A percentile compares a stretch with the other conserved stretches of the same genome.
phyloP scores from a whole-genome alignment of 2,329 filamentous ascomycete genomes.

The Colletotrichum truncatum region DNA sequence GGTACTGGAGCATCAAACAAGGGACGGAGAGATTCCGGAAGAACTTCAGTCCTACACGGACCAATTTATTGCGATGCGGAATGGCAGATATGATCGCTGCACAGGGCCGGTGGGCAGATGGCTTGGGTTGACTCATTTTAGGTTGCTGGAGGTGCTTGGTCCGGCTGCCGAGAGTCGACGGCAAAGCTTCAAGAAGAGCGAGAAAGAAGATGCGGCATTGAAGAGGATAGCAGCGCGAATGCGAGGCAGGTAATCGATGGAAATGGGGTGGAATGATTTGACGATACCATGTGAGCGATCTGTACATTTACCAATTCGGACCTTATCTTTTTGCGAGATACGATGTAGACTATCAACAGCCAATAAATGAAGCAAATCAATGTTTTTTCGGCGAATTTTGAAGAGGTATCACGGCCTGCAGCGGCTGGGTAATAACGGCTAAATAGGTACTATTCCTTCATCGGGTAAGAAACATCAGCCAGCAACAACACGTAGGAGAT shows the following conservation, averaged over 20 bases:
- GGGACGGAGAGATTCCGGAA: neutral
- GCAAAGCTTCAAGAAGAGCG: neutral
- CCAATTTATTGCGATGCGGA: neutral
- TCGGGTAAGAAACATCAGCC: too few relatives aligned
- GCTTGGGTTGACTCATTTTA: neutral
- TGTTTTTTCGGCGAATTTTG: too few relatives aligned
- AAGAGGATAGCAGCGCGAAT: neutral
- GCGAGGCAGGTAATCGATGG: neutral
- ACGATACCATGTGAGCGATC: neutral
- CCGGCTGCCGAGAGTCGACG: conserved; percentile 5
- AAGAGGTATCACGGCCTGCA: too few relatives aligned
- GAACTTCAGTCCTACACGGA: neutral
- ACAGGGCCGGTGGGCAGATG: neutral
- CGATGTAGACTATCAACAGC: too few relatives aligned
- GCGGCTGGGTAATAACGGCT: too few relatives aligned
- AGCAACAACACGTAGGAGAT: too few relatives aligned
- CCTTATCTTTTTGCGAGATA: too few relatives aligned
- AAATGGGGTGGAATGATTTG: neutral
- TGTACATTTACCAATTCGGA: too few relatives aligned
- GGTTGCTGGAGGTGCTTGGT: conserved; percentile 3
- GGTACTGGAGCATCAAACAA: conserved; percentile 19
- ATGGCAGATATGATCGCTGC: neutral
- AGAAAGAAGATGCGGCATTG: neutral
- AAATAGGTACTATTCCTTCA: too few relatives aligned
- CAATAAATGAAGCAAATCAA: too few relatives aligned